These are phyloP conservation scores for Yamadazyma olivae DNA, from an alignment of 805 yeast species.

Conservation along the genomic window DNA sequence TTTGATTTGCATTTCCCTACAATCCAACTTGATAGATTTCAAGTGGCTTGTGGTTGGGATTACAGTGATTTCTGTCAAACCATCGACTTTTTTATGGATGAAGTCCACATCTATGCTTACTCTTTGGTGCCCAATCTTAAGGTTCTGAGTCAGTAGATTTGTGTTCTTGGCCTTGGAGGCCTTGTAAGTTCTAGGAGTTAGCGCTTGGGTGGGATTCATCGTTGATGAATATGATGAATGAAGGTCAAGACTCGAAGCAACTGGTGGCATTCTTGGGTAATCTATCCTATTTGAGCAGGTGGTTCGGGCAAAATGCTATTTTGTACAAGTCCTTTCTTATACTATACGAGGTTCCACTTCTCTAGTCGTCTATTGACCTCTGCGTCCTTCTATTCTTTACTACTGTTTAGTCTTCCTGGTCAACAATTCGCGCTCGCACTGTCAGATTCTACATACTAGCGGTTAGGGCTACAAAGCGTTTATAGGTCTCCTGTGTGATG, in stretches of 20 bases:
- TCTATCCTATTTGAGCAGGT: too few species aligned
- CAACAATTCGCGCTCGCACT: too few species aligned
- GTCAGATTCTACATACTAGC: too few species aligned
- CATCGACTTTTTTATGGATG: constrained; percentile 53
- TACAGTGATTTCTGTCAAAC: constrained; percentile 80
- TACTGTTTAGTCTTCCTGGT: too few species aligned
- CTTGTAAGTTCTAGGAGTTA: constrained; percentile 19
- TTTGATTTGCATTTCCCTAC: constrained; percentile 67
- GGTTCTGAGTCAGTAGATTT: constrained; percentile 40
- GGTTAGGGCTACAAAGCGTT: too few species aligned
- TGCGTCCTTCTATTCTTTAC: too few species aligned
- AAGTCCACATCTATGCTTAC: constrained; percentile 79
- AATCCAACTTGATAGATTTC: constrained; percentile 66
- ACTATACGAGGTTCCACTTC: too few species aligned
- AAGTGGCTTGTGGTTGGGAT: constrained; percentile 65
- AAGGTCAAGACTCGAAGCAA: constrained; percentile 3
- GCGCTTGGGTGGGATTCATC: neutral
- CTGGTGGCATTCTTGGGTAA: constrained; percentile 6
- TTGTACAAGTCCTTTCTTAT: too few species aligned
- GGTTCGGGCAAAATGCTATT: neutral
- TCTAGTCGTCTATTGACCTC: too few species aligned
- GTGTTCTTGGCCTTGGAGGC: constrained; percentile 16
- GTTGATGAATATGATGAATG: neutral
- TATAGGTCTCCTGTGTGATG: too few species aligned
- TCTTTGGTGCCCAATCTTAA: constrained; percentile 80